Percentiles rank a stretch among this genome's conserved stretches.
Evolutionary conservation across 805 yeast species (phyloP).

Genomic region (Clavispora vitiphila): DNA sequence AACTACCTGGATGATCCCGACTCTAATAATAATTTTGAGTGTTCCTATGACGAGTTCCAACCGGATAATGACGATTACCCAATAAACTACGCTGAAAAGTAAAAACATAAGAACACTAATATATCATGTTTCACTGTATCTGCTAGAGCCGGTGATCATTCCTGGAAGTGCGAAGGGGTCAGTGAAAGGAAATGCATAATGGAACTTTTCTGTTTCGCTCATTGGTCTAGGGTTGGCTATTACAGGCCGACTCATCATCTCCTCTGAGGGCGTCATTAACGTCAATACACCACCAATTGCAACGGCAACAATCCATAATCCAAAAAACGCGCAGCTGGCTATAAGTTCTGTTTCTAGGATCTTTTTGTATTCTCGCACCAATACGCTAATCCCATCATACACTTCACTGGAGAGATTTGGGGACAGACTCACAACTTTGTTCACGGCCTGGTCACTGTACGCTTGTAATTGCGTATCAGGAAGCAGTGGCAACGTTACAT

Average conservation of each 20-base stretch:
- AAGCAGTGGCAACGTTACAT: neutral
- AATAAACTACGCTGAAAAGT: neutral
- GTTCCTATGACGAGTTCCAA: constrained; percentile 32
- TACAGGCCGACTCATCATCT: neutral
- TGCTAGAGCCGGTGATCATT: neutral
- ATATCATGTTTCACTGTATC: neutral
- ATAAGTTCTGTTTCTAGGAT: constrained; percentile 1
- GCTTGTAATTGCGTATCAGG: neutral
- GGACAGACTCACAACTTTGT: neutral
- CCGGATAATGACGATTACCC: constrained; percentile 2
- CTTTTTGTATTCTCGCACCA: neutral
- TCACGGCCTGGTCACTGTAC: neutral
- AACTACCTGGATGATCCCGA: constrained; percentile 32
- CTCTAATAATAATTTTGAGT: constrained; percentile 27
- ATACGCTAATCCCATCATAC: constrained; percentile 43
- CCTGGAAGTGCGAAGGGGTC: constrained; percentile 5
- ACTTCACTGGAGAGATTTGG: constrained; percentile 28
- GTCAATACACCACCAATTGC: neutral
- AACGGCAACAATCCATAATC: constrained; percentile 2
- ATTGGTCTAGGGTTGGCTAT: neutral
- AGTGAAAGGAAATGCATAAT: constrained; percentile 8
- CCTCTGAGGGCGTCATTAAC: neutral
- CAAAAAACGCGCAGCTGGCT: constrained; percentile 1
- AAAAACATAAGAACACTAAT: neutral
- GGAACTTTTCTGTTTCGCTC: constrained; percentile 7